Conservation (phyloP, 1,284 basidiomycete species). For the Omphalotus olearius region DNA sequence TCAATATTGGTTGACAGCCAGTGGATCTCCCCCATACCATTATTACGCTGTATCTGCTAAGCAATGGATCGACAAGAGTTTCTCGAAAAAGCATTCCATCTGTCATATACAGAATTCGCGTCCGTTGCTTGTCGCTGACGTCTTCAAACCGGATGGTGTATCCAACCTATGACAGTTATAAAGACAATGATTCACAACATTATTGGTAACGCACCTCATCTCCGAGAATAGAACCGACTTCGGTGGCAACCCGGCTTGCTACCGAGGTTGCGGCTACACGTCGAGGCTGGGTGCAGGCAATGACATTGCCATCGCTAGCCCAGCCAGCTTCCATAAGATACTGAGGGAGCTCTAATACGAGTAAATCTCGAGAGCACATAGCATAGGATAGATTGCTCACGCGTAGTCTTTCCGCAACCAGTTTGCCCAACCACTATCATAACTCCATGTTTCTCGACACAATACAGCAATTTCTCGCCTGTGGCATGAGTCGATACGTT, state of each 20-base stretch:
- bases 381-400: conserved; percentile 41
- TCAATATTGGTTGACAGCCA: not conserved
- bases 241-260: conserved; percentile 84
- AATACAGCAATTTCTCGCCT: conserved; percentile 80
- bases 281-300: conserved; percentile 92
- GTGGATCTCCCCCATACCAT: conserved; percentile 58
- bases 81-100: conserved; percentile 98
- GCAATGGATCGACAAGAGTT: conserved; percentile 82
- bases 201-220: conserved; percentile 64
- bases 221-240: conserved; percentile 85
- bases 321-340: conserved; percentile 90
- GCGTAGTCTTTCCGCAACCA: conserved; percentile 96
- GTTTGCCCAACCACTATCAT: conserved; percentile 93
- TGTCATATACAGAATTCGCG: conserved; percentile 95
- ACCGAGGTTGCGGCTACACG: conserved; percentile 95
- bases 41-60: conserved; percentile 90
- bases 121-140: conserved; percentile 74
- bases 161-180: conserved; percentile 62
- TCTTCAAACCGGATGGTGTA: conserved; percentile 99
- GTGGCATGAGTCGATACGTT: conserved; percentile 3
- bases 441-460: conserved; percentile 80
- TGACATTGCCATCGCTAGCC: conserved; percentile 74
- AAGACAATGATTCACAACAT: not conserved
- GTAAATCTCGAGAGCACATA: conserved; percentile 5
- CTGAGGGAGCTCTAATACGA: conserved; percentile 80